These are phyloP conservation scores for Hypholoma sublateritium DNA, from an alignment of 768 basidiomycete species.

Conservation along the genomic window DNA sequence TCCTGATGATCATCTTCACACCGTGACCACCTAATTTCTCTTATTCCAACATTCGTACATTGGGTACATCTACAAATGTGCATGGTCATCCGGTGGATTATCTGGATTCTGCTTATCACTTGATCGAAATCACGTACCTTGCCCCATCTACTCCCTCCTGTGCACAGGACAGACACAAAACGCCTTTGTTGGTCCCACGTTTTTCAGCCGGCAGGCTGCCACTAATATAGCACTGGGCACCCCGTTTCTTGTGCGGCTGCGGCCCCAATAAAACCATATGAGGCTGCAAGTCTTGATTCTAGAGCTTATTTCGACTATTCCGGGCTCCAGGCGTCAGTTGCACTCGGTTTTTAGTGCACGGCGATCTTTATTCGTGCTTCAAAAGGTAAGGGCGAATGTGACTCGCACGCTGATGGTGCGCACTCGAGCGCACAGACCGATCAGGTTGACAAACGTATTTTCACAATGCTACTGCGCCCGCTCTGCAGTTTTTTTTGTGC, in stretches of 20 bases:
- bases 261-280: constrained; percentile 3
- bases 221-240: neutral
- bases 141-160: neutral
- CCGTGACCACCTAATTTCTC: constrained; percentile 3
- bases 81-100: constrained; percentile 10
- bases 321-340: neutral
- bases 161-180: constrained; percentile 2
- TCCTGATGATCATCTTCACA: constrained; percentile 11
- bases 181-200: constrained; percentile 5
- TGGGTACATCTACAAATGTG: neutral
- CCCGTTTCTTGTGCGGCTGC: too few relatives aligned
- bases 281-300: constrained; percentile 1
- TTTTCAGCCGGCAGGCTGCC: neutral
- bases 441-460: neutral
- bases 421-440: neutral
- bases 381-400: too few relatives aligned
- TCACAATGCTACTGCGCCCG: neutral
- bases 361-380: neutral
- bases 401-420: neutral
- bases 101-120: constrained; percentile 8
- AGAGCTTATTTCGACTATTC: neutral
- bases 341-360: neutral
- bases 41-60: neutral
- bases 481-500: neutral
- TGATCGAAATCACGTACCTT: constrained; percentile 6